A percentile compares a stretch with the other conserved stretches of the same genome.
Evolutionary conservation across 345 rosid species (phyloP).

Genomic region (Brassica nigra): DNA sequence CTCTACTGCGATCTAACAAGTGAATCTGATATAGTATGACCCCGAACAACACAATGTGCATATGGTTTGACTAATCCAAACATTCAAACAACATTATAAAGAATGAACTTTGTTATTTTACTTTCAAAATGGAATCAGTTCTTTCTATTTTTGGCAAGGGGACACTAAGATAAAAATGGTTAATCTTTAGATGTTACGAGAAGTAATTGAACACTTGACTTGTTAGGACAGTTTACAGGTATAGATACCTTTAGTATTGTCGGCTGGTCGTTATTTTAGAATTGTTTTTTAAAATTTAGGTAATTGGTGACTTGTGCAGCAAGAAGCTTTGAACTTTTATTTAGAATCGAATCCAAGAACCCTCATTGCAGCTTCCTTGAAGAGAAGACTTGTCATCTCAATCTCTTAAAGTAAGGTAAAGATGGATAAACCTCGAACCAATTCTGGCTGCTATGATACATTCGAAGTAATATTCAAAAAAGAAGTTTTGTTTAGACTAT

Average conservation of each 20-base stretch:
- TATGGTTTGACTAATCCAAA: constrained; percentile 4
- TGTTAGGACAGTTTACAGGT: constrained; percentile 2
- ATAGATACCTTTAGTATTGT: neutral
- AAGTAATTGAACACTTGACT: constrained; percentile 18
- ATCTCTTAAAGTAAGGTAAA: constrained; percentile 5
- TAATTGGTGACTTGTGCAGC: neutral
- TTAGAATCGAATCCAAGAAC: constrained; percentile 19
- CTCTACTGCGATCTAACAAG: constrained; percentile 20
- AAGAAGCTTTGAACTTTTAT: neutral
- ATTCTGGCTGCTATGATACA: constrained; percentile 26
- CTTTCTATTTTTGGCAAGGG: neutral
- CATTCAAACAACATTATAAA: neutral
- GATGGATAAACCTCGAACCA: constrained; percentile 21
- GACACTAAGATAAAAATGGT: constrained; percentile 4
- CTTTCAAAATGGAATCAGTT: neutral
- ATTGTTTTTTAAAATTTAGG: neutral
- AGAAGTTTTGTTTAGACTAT: neutral
- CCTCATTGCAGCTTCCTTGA: constrained; percentile 36
- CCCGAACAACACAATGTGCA: constrained; percentile 33
- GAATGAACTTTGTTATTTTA: constrained; percentile 1
- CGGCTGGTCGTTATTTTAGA: constrained; percentile 14
- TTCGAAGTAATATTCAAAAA: neutral
- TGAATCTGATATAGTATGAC: constrained; percentile 45
- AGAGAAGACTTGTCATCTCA: constrained; percentile 19
- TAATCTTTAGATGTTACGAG: neutral